phyloP scores from a whole-genome alignment of 2,329 filamentous ascomycete species.

The Pyrenophora seminiperda region DNA sequence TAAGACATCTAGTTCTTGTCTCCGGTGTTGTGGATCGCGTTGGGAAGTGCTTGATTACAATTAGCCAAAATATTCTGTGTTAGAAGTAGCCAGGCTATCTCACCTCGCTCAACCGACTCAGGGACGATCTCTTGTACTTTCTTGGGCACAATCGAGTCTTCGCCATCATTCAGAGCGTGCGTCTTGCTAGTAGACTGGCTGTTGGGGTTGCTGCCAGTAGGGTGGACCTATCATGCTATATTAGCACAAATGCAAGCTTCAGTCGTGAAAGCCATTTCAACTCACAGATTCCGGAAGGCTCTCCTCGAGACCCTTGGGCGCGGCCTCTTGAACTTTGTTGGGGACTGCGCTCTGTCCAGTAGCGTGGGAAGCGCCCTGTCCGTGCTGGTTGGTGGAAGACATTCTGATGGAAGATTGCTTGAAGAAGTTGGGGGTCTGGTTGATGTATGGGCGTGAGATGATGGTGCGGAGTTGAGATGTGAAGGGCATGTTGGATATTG shows the following conservation, averaged over 20 bases:
- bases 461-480: conserved; percentile 26
- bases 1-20: conserved; percentile 20
- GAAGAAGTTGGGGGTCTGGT: conserved; percentile 18
- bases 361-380: conserved; percentile 52
- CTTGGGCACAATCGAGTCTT: conserved; percentile 50
- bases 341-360: conserved; percentile 49
- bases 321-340: conserved; percentile 47
- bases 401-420: conserved; percentile 28
- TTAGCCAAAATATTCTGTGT: background rate
- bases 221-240: conserved; percentile 39
- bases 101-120: conserved; percentile 50
- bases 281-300: conserved; percentile 46
- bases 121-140: conserved; percentile 53
- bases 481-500: conserved; percentile 21
- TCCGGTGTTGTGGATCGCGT: conserved; percentile 52
- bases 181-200: conserved; percentile 43
- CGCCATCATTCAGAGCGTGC: conserved; percentile 48
- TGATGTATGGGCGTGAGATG: conserved; percentile 25
- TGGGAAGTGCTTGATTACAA: conserved; percentile 40
- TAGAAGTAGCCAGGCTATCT: background rate
- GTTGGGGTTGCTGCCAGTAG: conserved; percentile 45
- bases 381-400: conserved; percentile 42
- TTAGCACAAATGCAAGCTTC: background rate
- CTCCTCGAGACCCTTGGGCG: conserved; percentile 48
- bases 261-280: background rate